Base-by-base conservation (phyloP, 805 yeast species). In the Barnettozyma californica region DNA sequence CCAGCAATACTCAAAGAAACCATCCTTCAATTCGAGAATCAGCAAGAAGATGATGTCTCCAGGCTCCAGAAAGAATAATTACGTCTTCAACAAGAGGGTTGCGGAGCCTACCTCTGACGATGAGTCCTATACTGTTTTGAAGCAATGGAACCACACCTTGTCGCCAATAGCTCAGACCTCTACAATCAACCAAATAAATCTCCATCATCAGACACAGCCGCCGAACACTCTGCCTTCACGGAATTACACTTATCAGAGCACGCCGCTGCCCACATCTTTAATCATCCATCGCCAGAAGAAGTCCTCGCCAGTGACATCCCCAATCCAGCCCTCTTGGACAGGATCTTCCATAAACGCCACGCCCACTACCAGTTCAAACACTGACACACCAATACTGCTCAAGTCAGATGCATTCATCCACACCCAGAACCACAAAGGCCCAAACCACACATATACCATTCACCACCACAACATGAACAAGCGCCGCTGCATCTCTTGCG, bases 401-500 rank as follows among this genome's bases (percentile, higher is more conserved):
- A 44, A 54, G 36, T 36, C 56, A 2, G 49, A 54, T 34, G 51
- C 54, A 13, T 54, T 60, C 46, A 53, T 60, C 27, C 64, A 64
- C 41, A 57, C 64, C 9, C 62, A 56, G 27, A 56, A 54, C 40
- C 61, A 60, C 45, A 58, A 58, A 46, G 60, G 61, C 2, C 60
- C 58, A 27, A 56, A 60, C 47, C 63, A 61, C 53, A 53, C 64
- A 21, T 59, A 59, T 51, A 59, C 66, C 39, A 56, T 59, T 9
- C 61, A 56, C 43, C 65, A 61, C 38, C 60, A 59, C 37, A 53
- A 53, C 41, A 52, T 55, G 13, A 46, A 44, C 44, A 59, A 54
- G 61, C 75, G 96, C 56, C 77, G 76, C 46, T 92, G 99, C 63
- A 82, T 92, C 26, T 88, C 97, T 6, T 92, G 99, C 68, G 89